Conservation (phyloP, 1,139 yeast species). For the Schizosaccharomyces versatilis region DNA sequence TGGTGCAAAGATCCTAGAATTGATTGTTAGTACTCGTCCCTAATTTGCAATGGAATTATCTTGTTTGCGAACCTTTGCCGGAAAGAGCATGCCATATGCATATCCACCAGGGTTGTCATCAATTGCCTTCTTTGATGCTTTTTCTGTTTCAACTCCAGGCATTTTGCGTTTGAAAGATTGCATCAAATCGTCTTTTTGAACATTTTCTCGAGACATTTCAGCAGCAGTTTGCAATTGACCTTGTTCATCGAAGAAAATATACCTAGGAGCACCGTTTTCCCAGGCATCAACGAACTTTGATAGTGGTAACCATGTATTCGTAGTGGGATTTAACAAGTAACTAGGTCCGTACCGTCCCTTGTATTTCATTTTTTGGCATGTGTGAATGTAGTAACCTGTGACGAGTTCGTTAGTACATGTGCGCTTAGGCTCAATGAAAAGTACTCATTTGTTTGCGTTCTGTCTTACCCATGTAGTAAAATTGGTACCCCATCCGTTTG, state of each 20-base stretch:
- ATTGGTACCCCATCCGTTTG: constrained; percentile 21
- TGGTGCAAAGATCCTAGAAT: not conserved
- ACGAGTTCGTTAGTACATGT: not conserved
- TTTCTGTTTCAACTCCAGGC: not conserved
- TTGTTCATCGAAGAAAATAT: not conserved
- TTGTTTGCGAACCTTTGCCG: not conserved
- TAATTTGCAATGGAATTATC: not conserved
- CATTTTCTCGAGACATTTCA: not conserved
- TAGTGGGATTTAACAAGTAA: constrained; percentile 20
- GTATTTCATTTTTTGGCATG: constrained; percentile 64
- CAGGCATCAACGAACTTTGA: not conserved
- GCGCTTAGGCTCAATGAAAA: not conserved
- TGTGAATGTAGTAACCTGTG: constrained; percentile 44
- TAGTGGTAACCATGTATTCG: constrained; percentile 1
- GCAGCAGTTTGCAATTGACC: not conserved
- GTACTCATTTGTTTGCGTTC: not conserved
- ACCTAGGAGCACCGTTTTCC: not conserved
- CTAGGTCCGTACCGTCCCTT: constrained; percentile 37
- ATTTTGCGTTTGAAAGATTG: not conserved
- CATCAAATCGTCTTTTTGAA: not conserved
- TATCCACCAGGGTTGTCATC: not conserved
- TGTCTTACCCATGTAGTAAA: constrained; percentile 34
- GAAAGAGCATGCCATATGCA: not conserved
- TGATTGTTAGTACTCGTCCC: not conserved
- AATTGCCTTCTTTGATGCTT: not conserved